These are phyloP conservation scores for Themeda triandra DNA, from an alignment of 176 grass and related monocot genomes.

Conservation along the genomic window DNA sequence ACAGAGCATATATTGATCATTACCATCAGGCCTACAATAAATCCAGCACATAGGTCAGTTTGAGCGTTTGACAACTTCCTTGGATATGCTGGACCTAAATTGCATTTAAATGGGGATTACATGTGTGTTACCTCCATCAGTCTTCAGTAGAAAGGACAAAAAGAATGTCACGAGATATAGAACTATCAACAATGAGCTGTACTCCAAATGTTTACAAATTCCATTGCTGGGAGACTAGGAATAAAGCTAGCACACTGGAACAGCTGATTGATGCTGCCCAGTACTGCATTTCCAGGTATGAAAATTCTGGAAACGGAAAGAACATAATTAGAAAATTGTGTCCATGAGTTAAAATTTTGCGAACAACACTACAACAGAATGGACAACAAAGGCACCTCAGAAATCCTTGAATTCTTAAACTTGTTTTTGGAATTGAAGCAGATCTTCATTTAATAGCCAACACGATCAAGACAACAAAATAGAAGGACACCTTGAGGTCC, in stretches of 20 bases:
- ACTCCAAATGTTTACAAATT: slow-evolving; percentile 37
- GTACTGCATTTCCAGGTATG: slow-evolving; percentile 75
- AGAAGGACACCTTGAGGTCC: slow-evolving; percentile 45
- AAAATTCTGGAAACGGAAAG: slow-evolving; percentile 47
- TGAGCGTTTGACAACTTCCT: too few species aligned
- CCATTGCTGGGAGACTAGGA: slow-evolving; percentile 39
- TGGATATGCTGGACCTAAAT: slow-evolving; percentile 6
- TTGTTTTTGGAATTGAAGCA: not conserved
- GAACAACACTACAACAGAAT: not conserved
- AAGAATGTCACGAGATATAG: slow-evolving; percentile 42
- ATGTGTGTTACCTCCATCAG: slow-evolving; percentile 46
- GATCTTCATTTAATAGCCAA: not conserved
- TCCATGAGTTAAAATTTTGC: too few species aligned
- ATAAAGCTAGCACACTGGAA: slow-evolving; percentile 64
- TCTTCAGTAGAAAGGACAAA: slow-evolving; percentile 44
- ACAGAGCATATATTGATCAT: slow-evolving; percentile 44
- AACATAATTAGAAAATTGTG: not conserved
- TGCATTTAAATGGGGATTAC: not conserved
- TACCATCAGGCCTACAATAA: slow-evolving; percentile 40
- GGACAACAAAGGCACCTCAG: not conserved
- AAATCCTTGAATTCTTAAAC: not conserved
- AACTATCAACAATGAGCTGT: slow-evolving; percentile 28
- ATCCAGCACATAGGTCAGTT: slow-evolving; percentile 7
- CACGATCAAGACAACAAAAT: not conserved
- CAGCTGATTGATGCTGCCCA: slow-evolving; percentile 71